phyloP scores from a whole-genome alignment of 208 protist species.

The Lotmaria passim region DNA sequence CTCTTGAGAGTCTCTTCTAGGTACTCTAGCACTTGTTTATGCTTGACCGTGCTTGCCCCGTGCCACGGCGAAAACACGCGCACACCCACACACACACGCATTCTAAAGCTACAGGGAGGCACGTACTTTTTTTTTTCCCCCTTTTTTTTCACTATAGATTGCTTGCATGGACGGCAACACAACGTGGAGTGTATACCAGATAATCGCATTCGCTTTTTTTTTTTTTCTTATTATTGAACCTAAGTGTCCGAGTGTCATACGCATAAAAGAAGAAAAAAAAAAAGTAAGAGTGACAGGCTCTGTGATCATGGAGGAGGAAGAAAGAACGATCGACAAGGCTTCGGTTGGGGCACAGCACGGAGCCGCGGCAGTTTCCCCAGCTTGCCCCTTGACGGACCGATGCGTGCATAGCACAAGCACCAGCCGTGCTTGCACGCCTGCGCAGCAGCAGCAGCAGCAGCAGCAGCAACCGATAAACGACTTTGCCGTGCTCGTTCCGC shows the following conservation, averaged over 20 bases:
- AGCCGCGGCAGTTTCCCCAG: not conserved
- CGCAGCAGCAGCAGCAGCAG: not conserved
- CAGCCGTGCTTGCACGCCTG: not conserved
- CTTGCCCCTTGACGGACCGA: not conserved
- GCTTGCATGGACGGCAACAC: not conserved
- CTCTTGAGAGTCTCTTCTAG: not conserved
- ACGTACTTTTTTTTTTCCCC: not conserved
- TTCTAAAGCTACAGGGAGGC: too few species aligned
- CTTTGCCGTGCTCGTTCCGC: conserved; percentile 24
- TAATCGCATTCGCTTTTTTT: too few species aligned
- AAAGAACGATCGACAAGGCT: not conserved
- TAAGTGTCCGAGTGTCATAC: too few species aligned
- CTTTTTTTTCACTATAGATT: not conserved
- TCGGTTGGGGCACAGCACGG: not conserved
- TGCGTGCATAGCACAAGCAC: too few species aligned
- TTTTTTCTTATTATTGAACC: too few species aligned
- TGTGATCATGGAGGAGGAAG: not conserved
- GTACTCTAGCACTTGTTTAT: not conserved
- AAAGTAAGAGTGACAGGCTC: too few species aligned
- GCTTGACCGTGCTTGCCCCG: not conserved
- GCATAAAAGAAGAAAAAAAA: too few species aligned
- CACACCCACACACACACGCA: not conserved
- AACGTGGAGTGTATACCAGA: too few species aligned
- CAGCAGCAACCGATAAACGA: not conserved
- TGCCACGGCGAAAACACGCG: not conserved